Evolutionary conservation across 441 rosid genomes (phyloP).

Genomic region (Adansonia madagascariensis): DNA sequence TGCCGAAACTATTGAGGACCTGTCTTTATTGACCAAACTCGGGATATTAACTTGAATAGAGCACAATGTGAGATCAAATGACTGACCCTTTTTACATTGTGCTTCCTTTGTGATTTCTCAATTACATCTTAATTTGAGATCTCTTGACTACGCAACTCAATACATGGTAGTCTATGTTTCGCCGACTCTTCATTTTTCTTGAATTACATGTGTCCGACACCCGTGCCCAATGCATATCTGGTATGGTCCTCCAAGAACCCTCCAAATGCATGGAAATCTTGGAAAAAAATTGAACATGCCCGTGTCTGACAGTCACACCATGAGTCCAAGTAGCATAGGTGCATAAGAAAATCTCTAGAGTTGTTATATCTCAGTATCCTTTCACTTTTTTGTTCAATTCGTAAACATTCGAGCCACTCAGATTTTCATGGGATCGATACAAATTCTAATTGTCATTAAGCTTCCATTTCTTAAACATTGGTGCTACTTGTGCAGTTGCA

Average conservation of each 20-base stretch:
- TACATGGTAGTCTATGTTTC: background rate
- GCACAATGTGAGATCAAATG: background rate
- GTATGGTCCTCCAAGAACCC: no score
- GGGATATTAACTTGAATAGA: background rate
- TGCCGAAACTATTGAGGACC: background rate
- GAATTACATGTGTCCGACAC: no score
- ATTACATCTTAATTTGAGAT: background rate
- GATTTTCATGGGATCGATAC: background rate
- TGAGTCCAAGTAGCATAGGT: no score
- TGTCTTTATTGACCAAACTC: background rate
- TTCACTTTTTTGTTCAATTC: background rate
- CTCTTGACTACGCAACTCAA: background rate
- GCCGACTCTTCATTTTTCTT: no score
- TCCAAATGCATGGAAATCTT: no score
- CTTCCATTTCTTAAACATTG: slow-evolving; percentile 15
- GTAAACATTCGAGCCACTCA: background rate
- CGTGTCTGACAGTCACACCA: no score
- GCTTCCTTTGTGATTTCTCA: background rate
- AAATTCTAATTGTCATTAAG: background rate
- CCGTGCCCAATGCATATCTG: no score
- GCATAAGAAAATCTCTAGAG: background rate
- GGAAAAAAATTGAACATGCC: no score
- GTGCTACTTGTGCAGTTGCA: slow-evolving; percentile 73
- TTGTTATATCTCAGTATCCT: background rate
- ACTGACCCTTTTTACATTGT: background rate